A percentile compares a stretch with the other conserved stretches of the same genome.
phyloP scores from a whole-genome alignment of 805 yeast species.

The Zygoascus bituminiphila region DNA sequence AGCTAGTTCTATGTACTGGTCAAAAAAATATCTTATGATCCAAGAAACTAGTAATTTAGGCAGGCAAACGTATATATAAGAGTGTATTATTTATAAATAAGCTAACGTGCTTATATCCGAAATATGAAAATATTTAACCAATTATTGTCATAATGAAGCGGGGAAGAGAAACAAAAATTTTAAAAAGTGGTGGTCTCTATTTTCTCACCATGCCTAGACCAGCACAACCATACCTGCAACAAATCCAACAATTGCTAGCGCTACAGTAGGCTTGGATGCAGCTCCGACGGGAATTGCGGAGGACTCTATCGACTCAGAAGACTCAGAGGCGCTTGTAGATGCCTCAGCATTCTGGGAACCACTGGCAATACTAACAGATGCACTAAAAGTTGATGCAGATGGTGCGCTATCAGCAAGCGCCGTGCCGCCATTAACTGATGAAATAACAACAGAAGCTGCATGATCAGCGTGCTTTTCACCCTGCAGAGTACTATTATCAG shows the following conservation, averaged over 20 bases:
- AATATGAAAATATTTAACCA: not conserved
- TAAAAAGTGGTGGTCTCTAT: not conserved
- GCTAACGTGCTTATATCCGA: not conserved
- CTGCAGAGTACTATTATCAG: constrained; percentile 7
- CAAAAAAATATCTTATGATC: too few relatives aligned
- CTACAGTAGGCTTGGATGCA: constrained; percentile 1
- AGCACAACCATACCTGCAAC: not conserved
- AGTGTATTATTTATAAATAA: not conserved
- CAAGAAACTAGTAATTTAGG: not conserved
- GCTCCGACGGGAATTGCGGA: not conserved
- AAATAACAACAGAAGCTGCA: constrained; percentile 4
- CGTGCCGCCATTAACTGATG: not conserved
- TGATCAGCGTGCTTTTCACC: constrained; percentile 14
- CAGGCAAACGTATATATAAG: not conserved
- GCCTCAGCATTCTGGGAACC: constrained; percentile 8
- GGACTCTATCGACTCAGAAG: not conserved
- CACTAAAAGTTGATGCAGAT: not conserved
- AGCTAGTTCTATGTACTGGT: not conserved
- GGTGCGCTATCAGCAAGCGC: not conserved
- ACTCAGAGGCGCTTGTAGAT: constrained; percentile 1
- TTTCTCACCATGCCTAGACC: not conserved
- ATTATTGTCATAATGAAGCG: not conserved
- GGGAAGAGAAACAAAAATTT: not conserved
- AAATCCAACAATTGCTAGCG: not conserved
- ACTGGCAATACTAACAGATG: not conserved